A percentile compares a stretch with the other conserved stretches of the same genome.
phyloP scores from a whole-genome alignment of 1,139 yeast species.

The Saccharomyces hybrid region DNA sequence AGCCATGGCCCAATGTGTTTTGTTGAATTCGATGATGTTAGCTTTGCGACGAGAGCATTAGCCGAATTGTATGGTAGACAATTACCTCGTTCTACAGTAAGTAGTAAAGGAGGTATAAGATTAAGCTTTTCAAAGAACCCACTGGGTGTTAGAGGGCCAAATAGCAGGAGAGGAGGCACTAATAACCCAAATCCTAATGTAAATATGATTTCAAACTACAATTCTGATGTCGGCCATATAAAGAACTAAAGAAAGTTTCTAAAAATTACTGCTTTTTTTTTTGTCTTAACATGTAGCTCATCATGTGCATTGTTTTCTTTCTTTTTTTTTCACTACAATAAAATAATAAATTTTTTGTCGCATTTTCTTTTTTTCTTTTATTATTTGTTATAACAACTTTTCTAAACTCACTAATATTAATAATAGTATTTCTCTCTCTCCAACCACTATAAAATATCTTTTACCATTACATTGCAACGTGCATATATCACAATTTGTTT shows the following conservation, averaged over 20 bases:
- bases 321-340: background rate
- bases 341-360: background rate
- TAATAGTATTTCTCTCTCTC: background rate
- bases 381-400: background rate
- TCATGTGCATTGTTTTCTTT: background rate
- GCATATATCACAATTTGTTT: background rate
- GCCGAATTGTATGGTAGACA: constrained; percentile 90
- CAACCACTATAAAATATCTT: background rate
- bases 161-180: constrained; percentile 26
- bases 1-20: constrained; percentile 97
- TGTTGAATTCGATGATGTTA: constrained; percentile 95
- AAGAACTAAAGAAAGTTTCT: constrained; percentile 2
- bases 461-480: background rate
- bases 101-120: constrained; percentile 89
- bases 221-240: constrained; percentile 2
- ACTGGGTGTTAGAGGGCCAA: constrained; percentile 77
- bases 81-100: constrained; percentile 54
- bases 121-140: constrained; percentile 93
- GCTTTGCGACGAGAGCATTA: constrained; percentile 85
- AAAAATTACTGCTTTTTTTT: background rate
- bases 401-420: background rate
- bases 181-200: constrained; percentile 6
- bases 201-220: constrained; percentile 1
- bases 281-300: background rate
- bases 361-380: background rate